Evolutionary conservation across 768 basidiomycete genomes (phyloP).

Genomic region (Antrodiella citrinella): DNA sequence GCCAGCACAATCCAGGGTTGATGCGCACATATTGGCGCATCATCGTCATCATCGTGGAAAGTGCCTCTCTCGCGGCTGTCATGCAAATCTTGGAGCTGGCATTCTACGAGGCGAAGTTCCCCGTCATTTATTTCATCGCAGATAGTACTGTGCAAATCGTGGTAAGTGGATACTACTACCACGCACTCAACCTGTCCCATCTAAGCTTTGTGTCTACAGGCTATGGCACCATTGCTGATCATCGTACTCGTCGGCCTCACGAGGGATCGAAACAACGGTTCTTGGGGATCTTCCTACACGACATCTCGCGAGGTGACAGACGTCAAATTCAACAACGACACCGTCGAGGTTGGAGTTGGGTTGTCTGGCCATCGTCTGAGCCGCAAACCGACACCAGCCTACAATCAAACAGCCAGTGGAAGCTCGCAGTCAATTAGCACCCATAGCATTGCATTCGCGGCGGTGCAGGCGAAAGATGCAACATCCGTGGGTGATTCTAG

Average conservation of each 20-base stretch:
- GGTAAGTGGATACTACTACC: background rate
- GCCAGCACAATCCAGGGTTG: background rate
- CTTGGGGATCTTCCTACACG: background rate
- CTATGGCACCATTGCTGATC: background rate
- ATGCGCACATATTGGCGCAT: background rate
- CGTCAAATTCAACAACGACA: background rate
- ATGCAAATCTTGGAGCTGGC: background rate
- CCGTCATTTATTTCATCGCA: background rate
- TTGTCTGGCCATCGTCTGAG: too few species aligned
- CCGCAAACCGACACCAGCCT: too few species aligned
- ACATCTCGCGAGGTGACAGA: background rate
- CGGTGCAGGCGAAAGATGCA: too few species aligned
- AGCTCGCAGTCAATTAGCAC: too few species aligned
- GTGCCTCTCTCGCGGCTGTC: background rate
- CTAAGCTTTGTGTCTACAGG: background rate
- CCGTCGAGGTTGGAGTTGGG: too few species aligned
- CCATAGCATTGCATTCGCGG: too few species aligned
- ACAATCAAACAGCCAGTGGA: too few species aligned
- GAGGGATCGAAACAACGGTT: background rate
- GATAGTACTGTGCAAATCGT: background rate
- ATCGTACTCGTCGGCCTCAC: background rate
- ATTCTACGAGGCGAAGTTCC: background rate
- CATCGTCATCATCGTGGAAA: background rate
- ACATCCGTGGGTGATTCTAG: too few species aligned
- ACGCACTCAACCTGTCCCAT: background rate